Percentiles rank a stretch among this genome's conserved stretches.
phyloP scores from a whole-genome alignment of 2,329 filamentous ascomycete species.

The Leptographium procerum region DNA sequence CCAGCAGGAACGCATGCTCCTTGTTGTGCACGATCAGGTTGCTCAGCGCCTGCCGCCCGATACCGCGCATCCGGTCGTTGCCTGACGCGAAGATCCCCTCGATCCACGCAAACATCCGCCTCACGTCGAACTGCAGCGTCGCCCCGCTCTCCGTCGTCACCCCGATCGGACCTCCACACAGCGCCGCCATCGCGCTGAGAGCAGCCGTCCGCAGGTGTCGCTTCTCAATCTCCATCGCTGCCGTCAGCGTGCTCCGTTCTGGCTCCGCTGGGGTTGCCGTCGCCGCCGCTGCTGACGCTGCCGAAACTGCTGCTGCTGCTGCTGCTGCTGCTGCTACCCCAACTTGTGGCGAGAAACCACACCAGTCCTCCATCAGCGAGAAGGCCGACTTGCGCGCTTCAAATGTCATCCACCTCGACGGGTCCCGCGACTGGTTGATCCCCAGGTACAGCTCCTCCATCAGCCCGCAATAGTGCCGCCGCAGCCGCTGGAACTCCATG shows the following conservation, averaged over 20 bases:
- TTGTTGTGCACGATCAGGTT: constrained; percentile 87
- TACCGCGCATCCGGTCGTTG: constrained; percentile 85
- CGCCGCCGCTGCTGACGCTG: too few relatives aligned
- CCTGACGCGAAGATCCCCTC: constrained; percentile 86
- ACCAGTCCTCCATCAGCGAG: constrained; percentile 98
- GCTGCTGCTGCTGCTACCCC: constrained; percentile 56
- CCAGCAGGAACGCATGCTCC: constrained; percentile 72
- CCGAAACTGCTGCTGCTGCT: background rate
- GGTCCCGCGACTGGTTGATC: constrained; percentile 74
- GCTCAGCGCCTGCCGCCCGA: constrained; percentile 75
- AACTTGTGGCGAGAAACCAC: constrained; percentile 89
- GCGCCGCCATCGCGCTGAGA: constrained; percentile 85
- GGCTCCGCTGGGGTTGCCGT: constrained; percentile 22
- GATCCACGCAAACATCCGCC: constrained; percentile 89
- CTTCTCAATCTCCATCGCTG: constrained; percentile 95
- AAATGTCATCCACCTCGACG: constrained; percentile 92
- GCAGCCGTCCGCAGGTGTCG: constrained; percentile 82
- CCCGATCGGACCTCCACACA: constrained; percentile 77
- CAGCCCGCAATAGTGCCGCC: constrained; percentile 87
- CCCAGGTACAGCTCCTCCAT: constrained; percentile 89
- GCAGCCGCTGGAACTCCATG: constrained; percentile 83
- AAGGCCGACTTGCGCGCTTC: constrained; percentile 93
- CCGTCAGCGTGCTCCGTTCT: constrained; percentile 68
- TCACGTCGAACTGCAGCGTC: constrained; percentile 82
- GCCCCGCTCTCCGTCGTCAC: constrained; percentile 80